Evolutionary conservation across 2,329 filamentous ascomycete genomes (phyloP).

Genomic region (Penicillium sp.): DNA sequence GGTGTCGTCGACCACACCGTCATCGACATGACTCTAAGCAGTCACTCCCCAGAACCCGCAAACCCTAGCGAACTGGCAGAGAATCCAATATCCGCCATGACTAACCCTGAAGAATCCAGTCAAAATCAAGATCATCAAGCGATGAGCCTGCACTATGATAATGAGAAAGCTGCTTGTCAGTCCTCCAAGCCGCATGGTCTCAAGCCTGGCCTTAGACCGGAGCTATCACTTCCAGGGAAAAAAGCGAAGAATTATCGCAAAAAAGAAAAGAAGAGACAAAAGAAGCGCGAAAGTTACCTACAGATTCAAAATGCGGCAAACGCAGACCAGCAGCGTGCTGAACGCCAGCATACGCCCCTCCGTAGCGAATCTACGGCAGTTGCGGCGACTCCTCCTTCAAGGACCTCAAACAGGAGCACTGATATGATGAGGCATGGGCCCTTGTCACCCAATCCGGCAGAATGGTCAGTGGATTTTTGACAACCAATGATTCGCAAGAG

Average conservation of each 20-base stretch:
- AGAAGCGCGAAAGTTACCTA: neutral
- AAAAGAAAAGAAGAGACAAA: neutral
- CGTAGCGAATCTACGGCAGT: neutral
- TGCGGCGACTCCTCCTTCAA: neutral
- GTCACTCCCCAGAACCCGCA: neutral
- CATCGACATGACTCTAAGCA: neutral
- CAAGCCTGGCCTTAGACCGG: neutral
- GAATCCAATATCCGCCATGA: neutral
- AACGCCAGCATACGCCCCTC: neutral
- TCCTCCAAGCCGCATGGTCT: neutral
- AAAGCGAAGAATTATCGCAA: neutral
- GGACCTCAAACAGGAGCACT: neutral
- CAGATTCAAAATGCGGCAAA: neutral
- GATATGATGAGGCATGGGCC: neutral
- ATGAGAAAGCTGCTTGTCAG: neutral
- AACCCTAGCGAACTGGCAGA: neutral
- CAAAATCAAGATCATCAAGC: neutral
- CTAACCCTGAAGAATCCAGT: neutral
- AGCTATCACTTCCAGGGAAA: neutral
- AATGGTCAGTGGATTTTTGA: conserved; percentile 36
- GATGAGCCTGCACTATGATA: neutral
- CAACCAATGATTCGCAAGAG: conserved; percentile 39
- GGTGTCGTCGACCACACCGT: neutral
- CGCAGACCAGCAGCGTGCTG: neutral
- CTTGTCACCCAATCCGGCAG: conserved; percentile 12